phyloP scores from a whole-genome alignment of 495 filamentous ascomycete genomes.

The Penicillium angulare region DNA sequence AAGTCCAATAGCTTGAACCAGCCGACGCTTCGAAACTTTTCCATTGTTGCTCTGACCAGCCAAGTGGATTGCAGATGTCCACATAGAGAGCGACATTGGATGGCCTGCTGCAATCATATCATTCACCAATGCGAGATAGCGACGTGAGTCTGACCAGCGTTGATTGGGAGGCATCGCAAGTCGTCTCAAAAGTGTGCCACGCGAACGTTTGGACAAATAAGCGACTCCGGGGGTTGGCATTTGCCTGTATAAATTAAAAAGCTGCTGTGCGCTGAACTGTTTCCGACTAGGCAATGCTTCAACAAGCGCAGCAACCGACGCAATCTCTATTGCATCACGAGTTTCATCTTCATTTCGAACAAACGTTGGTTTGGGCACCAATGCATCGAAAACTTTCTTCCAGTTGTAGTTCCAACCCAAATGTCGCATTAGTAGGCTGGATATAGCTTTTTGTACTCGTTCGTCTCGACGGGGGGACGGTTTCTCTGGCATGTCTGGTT shows the following conservation, averaged over 20 bases:
- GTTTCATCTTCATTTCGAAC: constrained; percentile 4
- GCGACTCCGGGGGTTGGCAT: constrained; percentile 66
- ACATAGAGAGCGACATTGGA: constrained; percentile 63
- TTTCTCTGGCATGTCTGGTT: background rate
- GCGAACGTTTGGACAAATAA: constrained; percentile 54
- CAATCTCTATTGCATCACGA: constrained; percentile 22
- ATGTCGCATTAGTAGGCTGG: no score
- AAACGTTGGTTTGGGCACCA: constrained; percentile 8
- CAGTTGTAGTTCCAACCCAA: no score
- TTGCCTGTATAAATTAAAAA: constrained; percentile 60
- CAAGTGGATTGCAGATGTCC: constrained; percentile 81
- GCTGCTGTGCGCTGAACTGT: constrained; percentile 46
- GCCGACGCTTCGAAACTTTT: constrained; percentile 59
- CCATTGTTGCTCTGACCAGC: constrained; percentile 63
- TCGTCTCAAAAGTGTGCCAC: constrained; percentile 64
- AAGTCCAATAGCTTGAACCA: constrained; percentile 70
- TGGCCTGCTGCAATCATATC: constrained; percentile 72
- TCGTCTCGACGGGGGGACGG: constrained; percentile 11
- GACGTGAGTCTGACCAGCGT: constrained; percentile 51
- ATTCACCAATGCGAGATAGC: constrained; percentile 78
- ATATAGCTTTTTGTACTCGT: constrained; percentile 11
- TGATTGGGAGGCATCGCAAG: constrained; percentile 54
- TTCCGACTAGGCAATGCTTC: constrained; percentile 37
- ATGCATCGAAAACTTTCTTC: constrained; percentile 13
- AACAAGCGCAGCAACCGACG: constrained; percentile 42